Evolutionary conservation across 192 early-diverging fungal species (phyloP), one percentile per base, ranked within the genome.

Genomic region (Coemansia sp.): DNA sequence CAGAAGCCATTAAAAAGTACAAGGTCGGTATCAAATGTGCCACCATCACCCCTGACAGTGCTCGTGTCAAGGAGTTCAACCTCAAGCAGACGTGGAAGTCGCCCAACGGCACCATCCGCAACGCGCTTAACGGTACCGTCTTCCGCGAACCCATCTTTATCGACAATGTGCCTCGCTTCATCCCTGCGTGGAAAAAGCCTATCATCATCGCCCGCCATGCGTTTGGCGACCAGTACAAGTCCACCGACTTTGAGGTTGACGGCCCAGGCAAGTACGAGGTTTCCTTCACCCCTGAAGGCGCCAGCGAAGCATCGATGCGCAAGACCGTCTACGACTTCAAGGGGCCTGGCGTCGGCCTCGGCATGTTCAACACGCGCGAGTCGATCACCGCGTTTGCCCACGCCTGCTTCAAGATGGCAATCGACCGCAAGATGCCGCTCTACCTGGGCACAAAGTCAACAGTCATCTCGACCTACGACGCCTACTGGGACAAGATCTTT

Each of bases 21-120:
- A 94, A 95, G 71, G 95, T 95, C 59, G 90, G 94, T 68, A 99
- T 99, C 86, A 99, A 99, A 86, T 99, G 96, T 75, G 96, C 96
- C 9, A 99, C 96, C 41, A 99, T 99, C 77, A 99, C 96, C 22
- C 95, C 96, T 13, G 96, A 99, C 73, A 90, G 92, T 57, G 91
- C 87, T 19, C 91, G 96, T 70, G 94, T 99, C 54, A 82, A 93
- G 70, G 94, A 97, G 83, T 99, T 97, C 84, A 90, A 90, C 33
- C 82, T 99, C 60, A 96, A 99, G 89, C 76, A 94, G 80, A 99
- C 95, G 92, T 99, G 94, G 94, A 96, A 91, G 85, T 93, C 91
- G 46, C 96, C 96, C 63, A 99, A 99, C 79, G 96, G 90, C 49
- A 97, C 95, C 49, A 93, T 99, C 67, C 87, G 96, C 57, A 99